Base-by-base conservation (phyloP, 306 rosid genomes). In the Vicia sativa region DNA sequence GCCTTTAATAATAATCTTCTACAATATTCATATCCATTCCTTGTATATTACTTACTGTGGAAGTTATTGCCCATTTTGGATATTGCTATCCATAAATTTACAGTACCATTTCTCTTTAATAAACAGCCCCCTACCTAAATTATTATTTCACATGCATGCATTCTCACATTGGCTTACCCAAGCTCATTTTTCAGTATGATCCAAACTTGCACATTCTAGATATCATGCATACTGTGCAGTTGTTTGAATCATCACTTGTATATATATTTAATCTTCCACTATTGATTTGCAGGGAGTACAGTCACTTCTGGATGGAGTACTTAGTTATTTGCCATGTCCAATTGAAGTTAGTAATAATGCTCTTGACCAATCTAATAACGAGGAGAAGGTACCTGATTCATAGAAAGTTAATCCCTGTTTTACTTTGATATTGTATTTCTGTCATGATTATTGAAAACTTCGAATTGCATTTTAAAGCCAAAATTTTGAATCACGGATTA, bases 261-360 rank as follows among this genome's bases (percentile, higher is more conserved):
- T 59, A 37, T 74, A 28, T 34, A 26, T 63, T 75, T 80, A 60
- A 60, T 75, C 54, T 62, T 50, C 62, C 58, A 49, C 73, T 80
- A 52, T 65, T 78, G 84, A 48, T 78, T n/a, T n/a, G 15, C 87
- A 93, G 99, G 97, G 99, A 55, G 96, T 93, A 29, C 99, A 93
- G 71, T 96, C 99, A 49, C 99, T 93, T 83, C 80, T 93, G 82
- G 82, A 93, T 75, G 97, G 92, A 29, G 96, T 93, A 19, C 81
- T 90, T 68, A 79, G 61, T 75, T 93, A 93, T 86, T 81, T 93
- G 87, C 99, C 99, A 42, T 90, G 95, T 82, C 99, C 99, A 69
- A 29, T 76, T 65, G 97, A 93, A 90, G 98, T 93, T 69, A 77
- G 71, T 77, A 93, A 68, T 80, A 74, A 79, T 85, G 99, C 97